A percentile compares a stretch with the other conserved stretches of the same genome.
Evolutionary conservation across 495 filamentous ascomycete species (phyloP).

Genomic region (Podospora sp.): DNA sequence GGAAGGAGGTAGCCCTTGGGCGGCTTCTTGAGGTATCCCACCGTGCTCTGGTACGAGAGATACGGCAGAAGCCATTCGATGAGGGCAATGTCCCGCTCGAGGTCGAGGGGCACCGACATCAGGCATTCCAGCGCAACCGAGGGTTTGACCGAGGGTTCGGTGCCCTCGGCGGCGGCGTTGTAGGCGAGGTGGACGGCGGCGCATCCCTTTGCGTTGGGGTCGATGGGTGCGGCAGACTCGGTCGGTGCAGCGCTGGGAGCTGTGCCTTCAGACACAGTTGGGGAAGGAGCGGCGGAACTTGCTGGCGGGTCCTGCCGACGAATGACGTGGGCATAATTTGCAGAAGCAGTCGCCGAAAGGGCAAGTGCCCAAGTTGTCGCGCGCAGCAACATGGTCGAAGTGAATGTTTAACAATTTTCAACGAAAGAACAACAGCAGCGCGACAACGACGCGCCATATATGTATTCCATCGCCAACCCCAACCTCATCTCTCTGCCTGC

Average conservation of each 20-base stretch:
- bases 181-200: background rate
- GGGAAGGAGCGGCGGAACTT: background rate
- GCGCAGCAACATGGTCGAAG: constrained; percentile 5
- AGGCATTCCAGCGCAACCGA: constrained; percentile 19
- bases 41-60: constrained; percentile 34
- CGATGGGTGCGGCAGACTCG: background rate
- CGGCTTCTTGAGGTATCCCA: constrained; percentile 44
- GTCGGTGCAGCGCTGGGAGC: background rate
- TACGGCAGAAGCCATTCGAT: constrained; percentile 20
- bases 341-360: background rate
- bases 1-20: constrained; percentile 41
- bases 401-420: background rate
- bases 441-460: background rate
- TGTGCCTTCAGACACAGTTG: background rate
- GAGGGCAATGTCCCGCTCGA: constrained; percentile 12
- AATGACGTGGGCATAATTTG: constrained; percentile 2
- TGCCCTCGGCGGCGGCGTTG: background rate
- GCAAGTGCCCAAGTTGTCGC: constrained; percentile 4
- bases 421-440: background rate
- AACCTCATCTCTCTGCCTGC: background rate
- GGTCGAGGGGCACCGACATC: constrained; percentile 17
- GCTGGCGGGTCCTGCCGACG: background rate
- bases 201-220: background rate
- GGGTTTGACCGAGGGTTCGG: background rate
- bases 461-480: background rate